Conservation (phyloP, 2,329 filamentous ascomycete species). For the Phialemoniopsis sp. region DNA sequence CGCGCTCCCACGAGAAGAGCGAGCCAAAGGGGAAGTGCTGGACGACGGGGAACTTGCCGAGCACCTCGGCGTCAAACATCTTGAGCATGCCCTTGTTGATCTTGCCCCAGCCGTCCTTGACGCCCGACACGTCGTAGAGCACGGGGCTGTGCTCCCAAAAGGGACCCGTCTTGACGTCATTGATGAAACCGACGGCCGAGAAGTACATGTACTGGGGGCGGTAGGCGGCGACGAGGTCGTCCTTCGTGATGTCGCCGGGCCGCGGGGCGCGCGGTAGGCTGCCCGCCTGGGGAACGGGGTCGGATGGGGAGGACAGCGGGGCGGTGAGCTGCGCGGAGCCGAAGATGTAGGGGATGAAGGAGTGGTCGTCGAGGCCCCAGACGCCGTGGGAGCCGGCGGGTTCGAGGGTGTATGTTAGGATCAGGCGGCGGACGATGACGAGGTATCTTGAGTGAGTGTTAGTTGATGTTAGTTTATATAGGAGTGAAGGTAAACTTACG, state of each 20-base stretch:
- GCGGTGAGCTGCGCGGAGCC: slow-evolving; percentile 87
- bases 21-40: slow-evolving; percentile 88
- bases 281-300: slow-evolving; percentile 71
- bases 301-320: slow-evolving; percentile 58
- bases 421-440: slow-evolving; percentile 74
- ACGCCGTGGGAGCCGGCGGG: slow-evolving; percentile 95
- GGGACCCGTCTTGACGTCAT: slow-evolving; percentile 92
- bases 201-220: slow-evolving; percentile 82
- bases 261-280: slow-evolving; percentile 69
- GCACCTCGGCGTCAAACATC: slow-evolving; percentile 96
- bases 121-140: slow-evolving; percentile 88
- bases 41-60: slow-evolving; percentile 97
- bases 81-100: slow-evolving; percentile 99
- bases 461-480: slow-evolving; percentile 4
- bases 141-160: slow-evolving; percentile 98
- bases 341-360: slow-evolving; percentile 89
- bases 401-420: slow-evolving; percentile 87
- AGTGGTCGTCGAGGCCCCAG: slow-evolving; percentile 98
- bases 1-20: slow-evolving; percentile 71
- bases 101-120: slow-evolving; percentile 93
- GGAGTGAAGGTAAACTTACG: slow-evolving; percentile 47
- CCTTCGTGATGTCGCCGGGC: slow-evolving; percentile 64
- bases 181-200: slow-evolving; percentile 91
- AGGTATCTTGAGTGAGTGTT: slow-evolving; percentile 56
- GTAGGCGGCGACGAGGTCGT: slow-evolving; percentile 59